Evolutionary conservation across 164 flowering plant genomes (phyloP).

Genomic region (Saururus chinensis): DNA sequence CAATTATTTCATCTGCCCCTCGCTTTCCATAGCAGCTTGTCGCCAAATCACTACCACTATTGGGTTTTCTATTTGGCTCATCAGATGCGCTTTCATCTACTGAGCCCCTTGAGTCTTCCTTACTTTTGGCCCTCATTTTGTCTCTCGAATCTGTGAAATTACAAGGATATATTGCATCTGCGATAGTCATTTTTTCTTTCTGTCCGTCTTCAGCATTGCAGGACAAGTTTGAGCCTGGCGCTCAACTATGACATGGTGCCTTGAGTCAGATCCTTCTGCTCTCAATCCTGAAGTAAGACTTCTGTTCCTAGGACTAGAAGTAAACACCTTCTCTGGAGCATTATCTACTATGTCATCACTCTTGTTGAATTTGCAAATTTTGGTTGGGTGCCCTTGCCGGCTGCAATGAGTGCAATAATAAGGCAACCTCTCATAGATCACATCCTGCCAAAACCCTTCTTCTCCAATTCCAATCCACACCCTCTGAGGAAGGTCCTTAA

Average conservation of each 20-base stretch:
- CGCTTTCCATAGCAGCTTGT: neutral
- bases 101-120: neutral
- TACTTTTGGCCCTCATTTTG: neutral
- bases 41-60: neutral
- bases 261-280: neutral
- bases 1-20: neutral
- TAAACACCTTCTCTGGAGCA: neutral
- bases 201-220: neutral
- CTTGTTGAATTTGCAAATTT: neutral
- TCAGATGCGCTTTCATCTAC: neutral
- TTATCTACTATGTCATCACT: neutral
- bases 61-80: neutral
- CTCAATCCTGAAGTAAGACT: neutral
- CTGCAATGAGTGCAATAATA: neutral
- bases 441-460: conserved; percentile 2
- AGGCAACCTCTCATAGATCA: conserved; percentile 1
- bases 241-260: neutral
- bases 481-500: neutral
- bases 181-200: neutral
- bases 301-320: neutral
- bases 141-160: neutral
- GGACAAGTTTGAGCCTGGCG: neutral
- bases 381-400: conserved; percentile 1
- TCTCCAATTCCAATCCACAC: conserved; percentile 4
- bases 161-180: neutral